Percentiles rank a stretch among this genome's conserved stretches.
Evolutionary conservation across 2,329 filamentous ascomycete species (phyloP).

Genomic region (Leptosphaerulina australis): DNA sequence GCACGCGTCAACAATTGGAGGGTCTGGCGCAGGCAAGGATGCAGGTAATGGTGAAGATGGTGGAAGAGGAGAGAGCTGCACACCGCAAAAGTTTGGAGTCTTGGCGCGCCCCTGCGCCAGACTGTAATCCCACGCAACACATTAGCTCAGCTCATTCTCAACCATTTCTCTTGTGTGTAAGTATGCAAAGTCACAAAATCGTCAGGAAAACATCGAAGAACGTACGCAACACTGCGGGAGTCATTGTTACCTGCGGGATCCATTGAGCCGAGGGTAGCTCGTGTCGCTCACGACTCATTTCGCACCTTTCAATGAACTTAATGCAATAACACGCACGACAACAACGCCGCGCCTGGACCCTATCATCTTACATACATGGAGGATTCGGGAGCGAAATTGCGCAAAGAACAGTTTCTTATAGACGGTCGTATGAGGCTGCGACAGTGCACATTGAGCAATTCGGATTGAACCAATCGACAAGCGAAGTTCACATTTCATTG

Average conservation of each 20-base stretch:
- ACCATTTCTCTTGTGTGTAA: not conserved
- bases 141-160: not conserved
- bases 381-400: conserved; percentile 6
- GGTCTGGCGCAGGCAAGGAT: too few relatives aligned
- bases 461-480: conserved; percentile 3
- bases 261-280: not conserved
- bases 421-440: not conserved
- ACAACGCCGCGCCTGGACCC: conserved; percentile 5
- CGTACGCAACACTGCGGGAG: not conserved
- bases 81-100: not conserved
- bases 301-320: conserved; percentile 6
- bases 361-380: not conserved
- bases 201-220: not conserved
- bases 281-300: conserved; percentile 6
- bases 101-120: not conserved
- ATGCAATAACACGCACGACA: conserved; percentile 10
- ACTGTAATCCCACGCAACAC: not conserved
- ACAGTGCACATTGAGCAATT: not conserved
- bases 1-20: too few relatives aligned
- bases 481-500: not conserved
- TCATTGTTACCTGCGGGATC: not conserved
- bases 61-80: not conserved
- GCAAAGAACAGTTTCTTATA: not conserved
- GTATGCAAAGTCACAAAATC: not conserved
- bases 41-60: not conserved